phyloP scores from a whole-genome alignment of 1,284 basidiomycete genomes.

The Puccinia horiana region DNA sequence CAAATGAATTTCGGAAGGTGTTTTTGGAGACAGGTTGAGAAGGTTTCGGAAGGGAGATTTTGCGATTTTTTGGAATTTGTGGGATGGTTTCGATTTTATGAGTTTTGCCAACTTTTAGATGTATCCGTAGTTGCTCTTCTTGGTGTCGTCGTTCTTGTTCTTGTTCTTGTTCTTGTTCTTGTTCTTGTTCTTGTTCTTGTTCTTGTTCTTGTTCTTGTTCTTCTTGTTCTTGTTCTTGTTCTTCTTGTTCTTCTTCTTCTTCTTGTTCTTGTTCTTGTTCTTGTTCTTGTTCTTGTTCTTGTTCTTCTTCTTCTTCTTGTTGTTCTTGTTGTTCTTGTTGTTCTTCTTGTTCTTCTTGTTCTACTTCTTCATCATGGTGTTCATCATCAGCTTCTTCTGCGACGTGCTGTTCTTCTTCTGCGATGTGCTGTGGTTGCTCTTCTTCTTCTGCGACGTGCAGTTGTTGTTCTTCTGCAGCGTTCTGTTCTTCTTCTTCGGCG shows the following conservation, averaged over 20 bases:
- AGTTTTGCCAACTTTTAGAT: background rate
- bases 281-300: background rate
- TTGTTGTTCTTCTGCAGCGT: background rate
- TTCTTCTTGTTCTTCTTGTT: too few relatives aligned
- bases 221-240: background rate
- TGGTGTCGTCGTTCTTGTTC: too few relatives aligned
- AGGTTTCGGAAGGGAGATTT: background rate
- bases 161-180: too few relatives aligned
- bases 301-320: background rate
- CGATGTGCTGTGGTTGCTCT: background rate
- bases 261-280: background rate
- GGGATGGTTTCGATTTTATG: background rate
- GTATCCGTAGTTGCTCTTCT: too few relatives aligned
- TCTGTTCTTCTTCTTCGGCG: too few relatives aligned
- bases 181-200: background rate
- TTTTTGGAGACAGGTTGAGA: background rate
- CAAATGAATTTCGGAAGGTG: constrained; percentile 13
- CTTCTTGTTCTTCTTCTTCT: background rate
- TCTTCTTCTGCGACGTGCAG: background rate
- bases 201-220: too few relatives aligned
- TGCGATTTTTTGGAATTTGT: too few relatives aligned
- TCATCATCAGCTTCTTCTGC: too few relatives aligned
- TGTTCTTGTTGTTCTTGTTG: background rate
- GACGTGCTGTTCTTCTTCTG: too few relatives aligned
- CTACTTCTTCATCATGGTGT: too few relatives aligned